A percentile compares a stretch with the other conserved stretches of the same genome.
phyloP scores from a whole-genome alignment of 768 basidiomycete species.

The Omphalotus guepiniiformis region DNA sequence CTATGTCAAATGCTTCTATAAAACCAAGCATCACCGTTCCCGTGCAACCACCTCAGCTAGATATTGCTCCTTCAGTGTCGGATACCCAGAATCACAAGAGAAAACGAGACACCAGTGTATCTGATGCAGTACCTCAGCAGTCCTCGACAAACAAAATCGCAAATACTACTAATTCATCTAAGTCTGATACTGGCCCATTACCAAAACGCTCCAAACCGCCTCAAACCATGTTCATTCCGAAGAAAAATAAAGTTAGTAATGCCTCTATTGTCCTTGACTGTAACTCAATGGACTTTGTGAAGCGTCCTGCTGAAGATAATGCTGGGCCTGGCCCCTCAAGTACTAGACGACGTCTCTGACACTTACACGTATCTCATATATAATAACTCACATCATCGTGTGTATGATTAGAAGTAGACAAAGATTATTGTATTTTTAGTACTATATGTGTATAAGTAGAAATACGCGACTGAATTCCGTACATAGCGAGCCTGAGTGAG shows the following conservation, averaged over 20 bases:
- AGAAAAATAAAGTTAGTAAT: conserved; percentile 30
- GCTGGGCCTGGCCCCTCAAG: neutral
- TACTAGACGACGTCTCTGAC: neutral
- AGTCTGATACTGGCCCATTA: conserved; percentile 20
- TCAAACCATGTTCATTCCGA: conserved; percentile 59
- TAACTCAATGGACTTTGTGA: neutral
- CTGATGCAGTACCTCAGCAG: neutral
- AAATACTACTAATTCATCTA: conserved; percentile 10
- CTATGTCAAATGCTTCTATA: conserved; percentile 10
- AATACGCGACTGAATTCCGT: too few species aligned
- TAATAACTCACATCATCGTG: too few species aligned
- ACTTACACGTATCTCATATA: neutral
- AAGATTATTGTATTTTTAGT: neutral
- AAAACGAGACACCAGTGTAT: conserved; percentile 8
- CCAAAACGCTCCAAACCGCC: conserved; percentile 38
- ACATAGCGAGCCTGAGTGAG: too few species aligned
- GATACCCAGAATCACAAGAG: conserved; percentile 26
- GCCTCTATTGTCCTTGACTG: neutral
- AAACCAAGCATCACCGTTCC: conserved; percentile 12
- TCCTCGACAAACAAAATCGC: conserved; percentile 9
- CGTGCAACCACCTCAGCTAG: conserved; percentile 16
- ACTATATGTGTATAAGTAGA: too few species aligned
- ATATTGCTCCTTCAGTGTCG: too few species aligned
- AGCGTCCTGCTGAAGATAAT: conserved; percentile 2
- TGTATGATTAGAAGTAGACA: too few species aligned